Base-by-base conservation (phyloP, 2,329 filamentous ascomycete species). In the Didymella pinodella region DNA sequence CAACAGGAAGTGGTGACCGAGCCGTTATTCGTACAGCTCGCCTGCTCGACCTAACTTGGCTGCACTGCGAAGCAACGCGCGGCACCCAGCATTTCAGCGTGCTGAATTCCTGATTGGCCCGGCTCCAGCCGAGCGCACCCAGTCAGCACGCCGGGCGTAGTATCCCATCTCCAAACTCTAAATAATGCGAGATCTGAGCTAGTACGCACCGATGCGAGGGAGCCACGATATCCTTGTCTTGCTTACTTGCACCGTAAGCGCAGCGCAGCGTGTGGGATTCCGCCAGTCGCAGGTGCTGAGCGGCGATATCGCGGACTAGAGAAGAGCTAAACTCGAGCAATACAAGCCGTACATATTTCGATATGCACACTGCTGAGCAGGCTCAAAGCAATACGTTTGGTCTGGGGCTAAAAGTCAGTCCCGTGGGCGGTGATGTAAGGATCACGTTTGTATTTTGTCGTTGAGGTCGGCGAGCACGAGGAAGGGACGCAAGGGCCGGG, bases 71-170 rank as follows among this genome's bases (percentile, higher is more conserved):
- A 44, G 40, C 40, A 45, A 45, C 43, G 32, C 32, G 32, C 16
- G 16, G 32, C 31, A 10, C 11, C 31, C 28, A 29, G 28, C 28
- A 32, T 14, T 32, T 32, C 11, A 11, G 10, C 10, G 11, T 32
- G 31, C 28, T 32, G 7, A 14, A n/a, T n/a, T n/a, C 4, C 40
- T 49, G 49, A 58, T 58, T 58, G 56, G 56, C 31, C 14, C 56
- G 56, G 49, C 32, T 11, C n/a, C 29, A 29, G 34, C 55, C 55
- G 55, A 57, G 29, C 31, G 10, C 25, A 36, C 28, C 36, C 14
- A 40, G 22, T 22, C 7, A 8, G 18, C 36, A 7, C 36, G 34
- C 34, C n/a, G 12, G 32, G 6, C 32, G 32, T 2, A 18, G 16
- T 7, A 11, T 22, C 10, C 10, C 48, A 52, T 40, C 14, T 34